A percentile compares a stretch with the other conserved stretches of the same genome.
phyloP scores from a whole-genome alignment of 2,329 filamentous ascomycete genomes.

The Colletotrichum abscissum region DNA sequence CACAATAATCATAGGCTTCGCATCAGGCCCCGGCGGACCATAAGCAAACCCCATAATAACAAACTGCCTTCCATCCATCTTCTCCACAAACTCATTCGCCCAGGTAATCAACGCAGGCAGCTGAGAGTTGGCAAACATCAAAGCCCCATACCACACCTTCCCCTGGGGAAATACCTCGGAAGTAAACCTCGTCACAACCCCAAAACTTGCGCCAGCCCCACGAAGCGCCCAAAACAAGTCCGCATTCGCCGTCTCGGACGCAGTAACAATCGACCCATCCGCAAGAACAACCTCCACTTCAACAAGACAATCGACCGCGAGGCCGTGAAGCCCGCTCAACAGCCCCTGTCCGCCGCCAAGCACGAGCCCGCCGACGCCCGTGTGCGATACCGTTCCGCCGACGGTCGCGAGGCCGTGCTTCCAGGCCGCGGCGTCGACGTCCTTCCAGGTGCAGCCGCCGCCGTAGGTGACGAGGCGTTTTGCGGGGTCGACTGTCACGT shows the following conservation, averaged over 20 bases:
- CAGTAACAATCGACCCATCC: slow-evolving; percentile 47
- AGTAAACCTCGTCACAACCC: slow-evolving; percentile 54
- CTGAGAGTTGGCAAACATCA: slow-evolving; percentile 41
- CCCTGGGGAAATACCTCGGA: slow-evolving; percentile 45
- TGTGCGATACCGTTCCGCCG: slow-evolving; percentile 72
- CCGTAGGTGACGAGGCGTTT: slow-evolving; percentile 45
- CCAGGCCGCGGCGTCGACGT: slow-evolving; percentile 63
- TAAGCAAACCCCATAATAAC: slow-evolving; percentile 31
- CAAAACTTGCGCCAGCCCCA: slow-evolving; percentile 55
- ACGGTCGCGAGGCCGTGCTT: slow-evolving; percentile 66
- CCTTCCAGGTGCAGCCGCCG: slow-evolving; percentile 64
- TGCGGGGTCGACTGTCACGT: neutral
- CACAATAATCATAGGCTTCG: slow-evolving; percentile 42
- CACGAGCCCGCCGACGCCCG: slow-evolving; percentile 69
- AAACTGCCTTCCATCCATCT: slow-evolving; percentile 38
- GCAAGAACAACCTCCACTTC: slow-evolving; percentile 53
- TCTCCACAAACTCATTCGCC: slow-evolving; percentile 44
- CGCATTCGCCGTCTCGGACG: slow-evolving; percentile 54
- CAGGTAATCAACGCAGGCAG: slow-evolving; percentile 41
- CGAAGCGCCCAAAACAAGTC: slow-evolving; percentile 55
- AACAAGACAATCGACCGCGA: slow-evolving; percentile 56
- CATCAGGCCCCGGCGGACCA: slow-evolving; percentile 42
- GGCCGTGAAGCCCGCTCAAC: slow-evolving; percentile 64
- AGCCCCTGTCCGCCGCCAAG: slow-evolving; percentile 70
- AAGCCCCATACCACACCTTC: slow-evolving; percentile 44